phyloP scores from a whole-genome alignment of 352 stramenopile genomes.

The Globisporangium irregulare region DNA sequence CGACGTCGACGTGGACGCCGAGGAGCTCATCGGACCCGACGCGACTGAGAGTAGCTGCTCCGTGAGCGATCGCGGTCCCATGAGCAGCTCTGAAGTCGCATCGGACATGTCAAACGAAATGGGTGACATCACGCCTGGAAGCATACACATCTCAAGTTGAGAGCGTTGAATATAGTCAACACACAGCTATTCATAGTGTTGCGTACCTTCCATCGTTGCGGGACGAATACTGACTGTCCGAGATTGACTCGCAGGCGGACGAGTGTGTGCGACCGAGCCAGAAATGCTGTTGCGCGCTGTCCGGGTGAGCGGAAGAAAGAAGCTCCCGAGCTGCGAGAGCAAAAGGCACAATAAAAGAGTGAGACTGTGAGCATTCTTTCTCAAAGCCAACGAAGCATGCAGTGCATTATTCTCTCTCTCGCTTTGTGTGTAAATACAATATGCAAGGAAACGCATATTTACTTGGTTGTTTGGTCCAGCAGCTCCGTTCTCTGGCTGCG shows the following conservation, averaged over 20 bases:
- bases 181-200: no score
- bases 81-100: conserved; percentile 15
- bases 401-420: no score
- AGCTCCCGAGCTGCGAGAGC: conserved; percentile 27
- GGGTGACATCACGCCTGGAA: conserved; percentile 12
- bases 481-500: conserved; percentile 23
- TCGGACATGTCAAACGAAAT: conserved; percentile 15
- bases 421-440: background rate
- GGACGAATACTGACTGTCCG: conserved; percentile 62
- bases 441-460: conserved; percentile 1
- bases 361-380: background rate
- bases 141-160: background rate
- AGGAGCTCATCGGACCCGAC: background rate
- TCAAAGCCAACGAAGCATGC: background rate
- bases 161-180: no score
- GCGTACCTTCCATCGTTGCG: conserved; percentile 31
- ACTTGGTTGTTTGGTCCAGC: conserved; percentile 34
- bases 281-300: conserved; percentile 17
- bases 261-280: conserved; percentile 6
- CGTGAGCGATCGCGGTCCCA: conserved; percentile 9
- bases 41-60: conserved; percentile 11
- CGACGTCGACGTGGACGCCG: background rate
- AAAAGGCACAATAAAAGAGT: background rate
- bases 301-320: conserved; percentile 50
- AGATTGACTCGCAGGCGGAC: conserved; percentile 2